These are phyloP conservation scores for Vanrija sp. DNA, from an alignment of 1,284 basidiomycete species.

Conservation along the genomic window DNA sequence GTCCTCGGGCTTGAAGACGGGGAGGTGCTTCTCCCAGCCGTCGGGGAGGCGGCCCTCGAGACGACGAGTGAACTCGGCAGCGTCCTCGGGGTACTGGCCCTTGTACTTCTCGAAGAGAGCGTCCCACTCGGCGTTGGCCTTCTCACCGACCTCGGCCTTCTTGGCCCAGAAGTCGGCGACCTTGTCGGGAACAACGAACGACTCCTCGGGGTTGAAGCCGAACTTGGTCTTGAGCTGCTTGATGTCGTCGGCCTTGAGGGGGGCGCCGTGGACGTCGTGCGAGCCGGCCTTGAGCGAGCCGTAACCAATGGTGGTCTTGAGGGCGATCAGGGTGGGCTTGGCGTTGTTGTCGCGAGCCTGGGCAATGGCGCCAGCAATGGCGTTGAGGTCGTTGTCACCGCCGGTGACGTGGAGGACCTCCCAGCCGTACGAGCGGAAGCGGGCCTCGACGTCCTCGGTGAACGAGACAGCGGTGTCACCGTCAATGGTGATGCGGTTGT, in stretches of 20 bases:
- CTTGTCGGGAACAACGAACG: conserved; percentile 73
- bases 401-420: conserved; percentile 79
- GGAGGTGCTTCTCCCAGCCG: conserved; percentile 81
- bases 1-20: conserved; percentile 69
- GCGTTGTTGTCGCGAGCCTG: conserved; percentile 69
- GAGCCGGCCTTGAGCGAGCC: conserved; percentile 89
- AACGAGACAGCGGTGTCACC: conserved; percentile 88
- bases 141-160: conserved; percentile 67
- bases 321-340: conserved; percentile 82
- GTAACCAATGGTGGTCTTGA: conserved; percentile 88
- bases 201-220: conserved; percentile 73
- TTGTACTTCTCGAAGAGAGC: conserved; percentile 66
- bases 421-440: conserved; percentile 90
- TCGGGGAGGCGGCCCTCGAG: conserved; percentile 76
- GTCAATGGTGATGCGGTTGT: conserved; percentile 94
- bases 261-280: conserved; percentile 87
- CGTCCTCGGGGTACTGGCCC: conserved; percentile 74
- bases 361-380: conserved; percentile 74
- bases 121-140: conserved; percentile 73
- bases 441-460: conserved; percentile 86
- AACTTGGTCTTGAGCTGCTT: conserved; percentile 77
- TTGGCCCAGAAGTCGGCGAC: conserved; percentile 67
- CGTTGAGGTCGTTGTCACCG: conserved; percentile 79
- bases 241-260: conserved; percentile 91
- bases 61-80: conserved; percentile 79